Percentiles rank a stretch among this genome's conserved stretches.
Evolutionary conservation across 2,329 filamentous ascomycete species (phyloP).

Genomic region (Onygenales sp.): DNA sequence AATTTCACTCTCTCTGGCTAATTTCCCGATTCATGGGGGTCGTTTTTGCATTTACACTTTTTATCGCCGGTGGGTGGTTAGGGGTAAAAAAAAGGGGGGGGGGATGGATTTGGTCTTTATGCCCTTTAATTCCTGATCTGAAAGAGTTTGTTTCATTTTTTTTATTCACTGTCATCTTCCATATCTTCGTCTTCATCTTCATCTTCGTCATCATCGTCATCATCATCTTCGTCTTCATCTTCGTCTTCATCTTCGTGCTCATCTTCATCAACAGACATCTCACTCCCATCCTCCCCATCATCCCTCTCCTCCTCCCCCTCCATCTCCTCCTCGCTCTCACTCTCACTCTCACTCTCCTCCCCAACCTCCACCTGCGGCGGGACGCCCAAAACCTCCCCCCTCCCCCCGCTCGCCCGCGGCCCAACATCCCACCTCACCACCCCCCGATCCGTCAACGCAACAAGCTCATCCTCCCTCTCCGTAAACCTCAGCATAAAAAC

Average conservation of each 20-base stretch:
- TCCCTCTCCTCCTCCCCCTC: not conserved
- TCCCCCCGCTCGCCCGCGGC: constrained; percentile 18
- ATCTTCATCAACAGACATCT: not conserved
- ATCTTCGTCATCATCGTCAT: not conserved
- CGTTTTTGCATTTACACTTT: too few species aligned
- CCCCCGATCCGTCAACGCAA: constrained; percentile 34
- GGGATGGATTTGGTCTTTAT: too few species aligned
- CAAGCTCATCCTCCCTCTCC: constrained; percentile 26
- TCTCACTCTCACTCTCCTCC: not conserved
- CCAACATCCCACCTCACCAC: constrained; percentile 29
- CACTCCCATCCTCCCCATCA: not conserved
- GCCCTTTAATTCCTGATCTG: too few species aligned
- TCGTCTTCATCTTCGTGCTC: not conserved
- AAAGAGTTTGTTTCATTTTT: too few species aligned
- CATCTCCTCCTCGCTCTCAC: not conserved
- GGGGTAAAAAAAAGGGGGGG: too few species aligned
- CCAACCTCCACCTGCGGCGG: not conserved
- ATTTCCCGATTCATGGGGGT: too few species aligned
- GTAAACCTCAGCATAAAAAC: constrained; percentile 29
- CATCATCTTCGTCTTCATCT: not conserved
- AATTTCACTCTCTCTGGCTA: too few species aligned
- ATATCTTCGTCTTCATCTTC: not conserved
- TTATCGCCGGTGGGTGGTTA: too few species aligned
- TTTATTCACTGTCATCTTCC: constrained; percentile 1
- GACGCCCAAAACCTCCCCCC: constrained; percentile 3